phyloP scores from a whole-genome alignment of 495 filamentous ascomycete species.

The Tetracladium marchalianum region DNA sequence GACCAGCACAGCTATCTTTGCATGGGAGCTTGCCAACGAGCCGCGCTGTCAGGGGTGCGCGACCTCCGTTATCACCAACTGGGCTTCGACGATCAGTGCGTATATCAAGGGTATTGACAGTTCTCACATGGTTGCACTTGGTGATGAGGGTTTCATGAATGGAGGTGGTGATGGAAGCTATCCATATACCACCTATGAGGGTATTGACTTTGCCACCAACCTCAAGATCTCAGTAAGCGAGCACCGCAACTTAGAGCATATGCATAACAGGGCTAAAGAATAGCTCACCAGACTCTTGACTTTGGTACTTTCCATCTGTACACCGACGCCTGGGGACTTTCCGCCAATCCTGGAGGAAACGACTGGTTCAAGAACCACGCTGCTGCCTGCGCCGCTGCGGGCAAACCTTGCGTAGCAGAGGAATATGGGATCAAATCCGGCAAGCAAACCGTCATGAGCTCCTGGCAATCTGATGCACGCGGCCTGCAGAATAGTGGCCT shows the following conservation, averaged over 20 bases:
- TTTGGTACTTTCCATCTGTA: slow-evolving; percentile 39
- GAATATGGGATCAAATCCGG: slow-evolving; percentile 48
- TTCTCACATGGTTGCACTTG: slow-evolving; percentile 56
- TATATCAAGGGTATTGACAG: slow-evolving; percentile 64
- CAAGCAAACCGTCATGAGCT: slow-evolving; percentile 30
- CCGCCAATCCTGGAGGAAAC: slow-evolving; percentile 31
- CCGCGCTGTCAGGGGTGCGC: slow-evolving; percentile 54
- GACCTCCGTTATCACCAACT: slow-evolving; percentile 47
- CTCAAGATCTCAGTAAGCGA: slow-evolving; percentile 25
- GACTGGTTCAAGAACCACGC: slow-evolving; percentile 52
- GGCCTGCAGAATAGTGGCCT: slow-evolving; percentile 36
- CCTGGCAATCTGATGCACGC: slow-evolving; percentile 47
- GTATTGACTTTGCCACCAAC: slow-evolving; percentile 49
- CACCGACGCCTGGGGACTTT: slow-evolving; percentile 23
- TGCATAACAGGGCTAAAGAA: slow-evolving; percentile 15
- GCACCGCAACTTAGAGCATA: not conserved
- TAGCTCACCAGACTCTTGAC: not conserved
- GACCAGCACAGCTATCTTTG: slow-evolving; percentile 48
- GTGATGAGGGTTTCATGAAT: slow-evolving; percentile 45
- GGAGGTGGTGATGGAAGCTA: slow-evolving; percentile 34
- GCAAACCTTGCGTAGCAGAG: slow-evolving; percentile 55
- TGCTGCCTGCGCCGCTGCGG: slow-evolving; percentile 36
- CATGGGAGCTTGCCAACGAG: slow-evolving; percentile 68
- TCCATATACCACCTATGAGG: slow-evolving; percentile 46
- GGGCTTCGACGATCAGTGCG: slow-evolving; percentile 44